Evolutionary conservation across 805 yeast genomes (phyloP), one percentile per base, ranked within the genome.

Genomic region (Limtongia smithiae): DNA sequence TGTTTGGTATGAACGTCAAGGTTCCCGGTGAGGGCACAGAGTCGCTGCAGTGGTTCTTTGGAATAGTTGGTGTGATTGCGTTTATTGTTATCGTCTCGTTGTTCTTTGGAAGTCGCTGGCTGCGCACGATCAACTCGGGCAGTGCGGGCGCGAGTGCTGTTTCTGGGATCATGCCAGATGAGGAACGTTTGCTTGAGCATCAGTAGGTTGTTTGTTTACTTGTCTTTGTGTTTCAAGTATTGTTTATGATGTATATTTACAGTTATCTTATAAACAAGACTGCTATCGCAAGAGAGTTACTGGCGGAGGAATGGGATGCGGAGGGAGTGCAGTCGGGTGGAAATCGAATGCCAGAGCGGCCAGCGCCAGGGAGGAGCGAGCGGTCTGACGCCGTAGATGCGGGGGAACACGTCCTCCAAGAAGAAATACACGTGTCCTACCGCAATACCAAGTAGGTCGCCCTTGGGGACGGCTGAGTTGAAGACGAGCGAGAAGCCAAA

Each of bases 1-100:
- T 90, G 55, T 91, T 91, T 68, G 97, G 97, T 62, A 91, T 91
- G 98, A 91, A 91, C 67, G 97, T 91, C 17, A 68, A 60, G 11
- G 85, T 91, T 25, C 97, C 97, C 0, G 96, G 96, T 25, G 68
- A 76, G 51, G 70, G 59, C 12, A 73, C 57, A 1, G 51, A 35
- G 18, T 60, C 54, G 37, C 66, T 75, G 34, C 77, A 71, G 2
- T 84, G 93, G 87, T 87, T 79, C 64, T 80, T 78, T 64, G 85
- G 86, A 37, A 80, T 83, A 51, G 62, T 82, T 5, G 85, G 81
- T 8, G 69, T 77, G 21, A 64, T 82, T 54, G 50, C 78, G 11
- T 55, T 68, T 3, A 46, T 77, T 37, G 75, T 73, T n/a, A 37
- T 68, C 7, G 36, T 56, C 0, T 70, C 79, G 32, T 68, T 72